Conservation (phyloP, 305 asterid species). For the Fraxinus baroniana region DNA sequence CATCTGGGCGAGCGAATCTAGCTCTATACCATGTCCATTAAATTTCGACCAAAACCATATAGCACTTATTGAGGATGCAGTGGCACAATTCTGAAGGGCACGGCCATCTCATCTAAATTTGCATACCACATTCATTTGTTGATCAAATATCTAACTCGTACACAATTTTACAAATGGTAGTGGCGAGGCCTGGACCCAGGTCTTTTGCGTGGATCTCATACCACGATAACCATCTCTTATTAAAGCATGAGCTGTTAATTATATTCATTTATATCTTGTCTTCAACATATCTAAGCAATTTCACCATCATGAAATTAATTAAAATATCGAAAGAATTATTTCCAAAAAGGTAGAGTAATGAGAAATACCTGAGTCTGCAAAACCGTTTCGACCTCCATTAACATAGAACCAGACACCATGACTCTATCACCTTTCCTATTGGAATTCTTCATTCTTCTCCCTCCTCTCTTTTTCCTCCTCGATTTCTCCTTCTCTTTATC, state of each 20-base stretch:
- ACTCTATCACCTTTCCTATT: constrained; percentile 54
- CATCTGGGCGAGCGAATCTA: not conserved
- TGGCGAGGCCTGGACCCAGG: not conserved
- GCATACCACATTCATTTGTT: not conserved
- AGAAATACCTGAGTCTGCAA: constrained; percentile 81
- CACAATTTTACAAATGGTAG: not conserved
- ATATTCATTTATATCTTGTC: not conserved
- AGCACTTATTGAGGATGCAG: not conserved
- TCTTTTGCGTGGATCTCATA: not conserved
- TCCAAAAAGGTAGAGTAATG: not conserved
- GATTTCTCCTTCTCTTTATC: constrained; percentile 37
- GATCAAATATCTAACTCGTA: not conserved
- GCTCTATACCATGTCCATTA: not conserved
- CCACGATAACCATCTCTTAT: not conserved
- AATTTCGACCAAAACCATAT: not conserved
- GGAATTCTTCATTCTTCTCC: constrained; percentile 51
- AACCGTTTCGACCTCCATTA: constrained; percentile 79
- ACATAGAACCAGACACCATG: constrained; percentile 76
- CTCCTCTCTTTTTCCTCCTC: constrained; percentile 50
- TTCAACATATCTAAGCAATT: not conserved
- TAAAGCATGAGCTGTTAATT: not conserved
- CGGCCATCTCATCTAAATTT: not conserved
- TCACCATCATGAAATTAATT: not conserved
- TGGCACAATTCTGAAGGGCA: not conserved
- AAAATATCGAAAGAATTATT: not conserved